Base-by-base conservation (phyloP, 2,329 filamentous ascomycete genomes). In the Raffaelea arxii region DNA sequence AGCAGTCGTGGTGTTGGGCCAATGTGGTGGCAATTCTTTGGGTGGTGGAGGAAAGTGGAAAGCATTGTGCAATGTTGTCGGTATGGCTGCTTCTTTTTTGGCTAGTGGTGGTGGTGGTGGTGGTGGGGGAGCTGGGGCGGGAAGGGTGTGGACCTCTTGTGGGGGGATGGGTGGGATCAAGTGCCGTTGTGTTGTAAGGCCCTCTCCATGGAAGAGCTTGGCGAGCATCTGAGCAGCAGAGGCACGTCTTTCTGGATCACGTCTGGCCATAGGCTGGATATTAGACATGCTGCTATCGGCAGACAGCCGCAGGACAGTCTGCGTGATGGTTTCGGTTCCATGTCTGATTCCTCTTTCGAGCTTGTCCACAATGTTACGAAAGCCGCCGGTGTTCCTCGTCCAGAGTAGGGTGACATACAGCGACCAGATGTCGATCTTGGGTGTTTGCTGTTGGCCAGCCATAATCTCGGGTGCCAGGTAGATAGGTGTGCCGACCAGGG, bases 191-290 rank as follows among this genome's bases (percentile, higher is more conserved):
- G 44, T 46, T 7, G 44, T 39, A 22, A 46, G 39, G 10, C 44
- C 44, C 23, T 25, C 21, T 19, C 39, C 45, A n/a, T 39, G 9
- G 25, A 46, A 46, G 30, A 27, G 25, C 18, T 30, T 21, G 44
- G 42, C 44, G 14, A 46, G 37, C 44, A 46, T 46, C 27, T 46
- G 44, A 14, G 38, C 44, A 19, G 44, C 44, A 19, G 44, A 46
- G 14, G 39, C 39, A 12, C 45, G 40, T 21, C 21, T 18, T n/a
- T 38, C 25, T 10, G 45, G 45, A 22, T 38, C 30, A 10, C 23
- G 19, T 6, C 39, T n/a, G n/a, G 39, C 39, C 40, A 42, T 42
- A n/a, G 39, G 27, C 16, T 19, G 37, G 19, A 46, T n/a, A 16
- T 30, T 22, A 16, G 27, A 32, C 9, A 32, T 16, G 27, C 10